Evolutionary conservation across 139 green algal species (phyloP), one percentile per base, ranked within the genome.

Genomic region (Coelastrella sp.): DNA sequence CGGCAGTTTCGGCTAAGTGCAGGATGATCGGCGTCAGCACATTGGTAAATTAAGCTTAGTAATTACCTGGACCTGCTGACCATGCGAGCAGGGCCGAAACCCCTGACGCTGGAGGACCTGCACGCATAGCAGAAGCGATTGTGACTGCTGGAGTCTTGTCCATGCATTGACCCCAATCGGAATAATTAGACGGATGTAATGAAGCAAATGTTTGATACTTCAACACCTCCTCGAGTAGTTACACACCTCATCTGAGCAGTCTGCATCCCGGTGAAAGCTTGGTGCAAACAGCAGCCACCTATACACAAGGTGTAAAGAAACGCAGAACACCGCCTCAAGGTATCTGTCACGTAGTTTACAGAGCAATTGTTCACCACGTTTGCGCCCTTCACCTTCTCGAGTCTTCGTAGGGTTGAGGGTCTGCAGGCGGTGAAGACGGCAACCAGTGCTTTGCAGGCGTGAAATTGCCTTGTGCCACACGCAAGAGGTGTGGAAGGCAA

Each of bases 1-100:
- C 74, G 35, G 50, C 35, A n/a, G 27, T 69, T 45, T 69, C 37
- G 13, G 5, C 30, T n/a, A 51, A 25, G 51, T n/a, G 68, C 21
- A 57, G 45, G 68, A 34, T 21, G 41, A 35, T 17, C 40, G 19
- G 32, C n/a, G 4, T 13, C 37, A 37, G 30, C 45, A 50, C 32
- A 23, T 9, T 21, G 35, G 40, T 25, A 30, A 3, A 17, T 25
- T 35, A 13, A 38, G 23, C 7, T 32, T 21, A 5, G 41, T 38
- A 45, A 62, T 51, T 62, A 85, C 79, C 79, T 85, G 43, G 35
- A 68, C 63, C 45, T 78, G 45, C 35, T 68, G 13, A 79, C 79
- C 17, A 85, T 64, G 23, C 79, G 79, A 30, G 79, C 79, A 53
- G 64, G 64, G 45, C 35, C 79, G 27, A 78, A 78, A 9, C 64